Conservation (phyloP, 768 basidiomycete genomes). For the Agrocybe praecox region DNA sequence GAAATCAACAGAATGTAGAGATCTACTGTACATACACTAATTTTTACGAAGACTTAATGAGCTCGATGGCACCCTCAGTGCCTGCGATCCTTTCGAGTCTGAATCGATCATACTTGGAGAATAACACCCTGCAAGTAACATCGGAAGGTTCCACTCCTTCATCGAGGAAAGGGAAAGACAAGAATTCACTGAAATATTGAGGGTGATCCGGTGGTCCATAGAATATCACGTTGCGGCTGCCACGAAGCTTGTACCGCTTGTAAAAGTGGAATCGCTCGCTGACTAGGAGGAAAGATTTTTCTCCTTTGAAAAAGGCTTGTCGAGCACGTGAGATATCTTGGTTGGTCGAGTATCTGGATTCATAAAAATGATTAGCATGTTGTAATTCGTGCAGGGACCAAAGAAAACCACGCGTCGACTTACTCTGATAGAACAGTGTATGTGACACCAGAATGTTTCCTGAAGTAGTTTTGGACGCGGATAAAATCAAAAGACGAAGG, state of each 20-base stretch:
- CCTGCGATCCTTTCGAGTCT: constrained; percentile 84
- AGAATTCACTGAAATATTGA: constrained; percentile 88
- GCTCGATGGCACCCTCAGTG: constrained; percentile 44
- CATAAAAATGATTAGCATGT: constrained; percentile 1
- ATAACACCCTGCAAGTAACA: constrained; percentile 79
- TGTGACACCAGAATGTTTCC: constrained; percentile 66
- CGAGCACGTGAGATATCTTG: constrained; percentile 94
- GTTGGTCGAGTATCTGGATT: constrained; percentile 82
- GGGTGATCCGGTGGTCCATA: constrained; percentile 92
- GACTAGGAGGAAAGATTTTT: constrained; percentile 84
- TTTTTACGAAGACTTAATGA: constrained; percentile 37
- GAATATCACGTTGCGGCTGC: constrained; percentile 91
- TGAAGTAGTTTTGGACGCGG: constrained; percentile 84
- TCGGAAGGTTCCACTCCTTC: constrained; percentile 86
- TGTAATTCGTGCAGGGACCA: too few relatives aligned
- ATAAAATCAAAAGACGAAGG: constrained; percentile 98
- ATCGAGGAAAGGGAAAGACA: constrained; percentile 90
- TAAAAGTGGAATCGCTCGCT: constrained; percentile 99
- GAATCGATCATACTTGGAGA: constrained; percentile 90
- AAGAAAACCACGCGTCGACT: constrained; percentile 17
- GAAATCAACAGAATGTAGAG: background rate
- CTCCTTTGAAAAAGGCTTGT: constrained; percentile 88
- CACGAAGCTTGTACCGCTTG: constrained; percentile 92
- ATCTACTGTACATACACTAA: background rate
- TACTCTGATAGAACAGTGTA: constrained; percentile 92